Percentiles rank a stretch among this genome's conserved stretches.
Evolutionary conservation across 2,329 filamentous ascomycete genomes (phyloP).

Genomic region (Clonostachys rhizophaga): DNA sequence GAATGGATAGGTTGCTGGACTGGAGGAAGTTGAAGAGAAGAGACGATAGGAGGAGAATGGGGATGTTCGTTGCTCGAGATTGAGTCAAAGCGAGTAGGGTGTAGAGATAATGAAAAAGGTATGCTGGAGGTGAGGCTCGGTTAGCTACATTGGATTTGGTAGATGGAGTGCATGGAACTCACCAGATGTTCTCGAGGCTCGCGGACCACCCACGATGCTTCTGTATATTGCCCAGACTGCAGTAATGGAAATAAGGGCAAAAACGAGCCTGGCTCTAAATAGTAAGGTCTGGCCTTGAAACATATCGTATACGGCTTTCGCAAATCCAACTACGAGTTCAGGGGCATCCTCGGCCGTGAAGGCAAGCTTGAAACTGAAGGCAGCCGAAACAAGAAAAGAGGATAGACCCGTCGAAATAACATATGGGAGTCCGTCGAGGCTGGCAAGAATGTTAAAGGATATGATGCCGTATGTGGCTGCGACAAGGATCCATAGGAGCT

Average conservation of each 20-base stretch:
- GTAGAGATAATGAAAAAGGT: slow-evolving; percentile 64
- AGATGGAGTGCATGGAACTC: slow-evolving; percentile 3
- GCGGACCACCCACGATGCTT: slow-evolving; percentile 18
- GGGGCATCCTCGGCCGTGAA: slow-evolving; percentile 87
- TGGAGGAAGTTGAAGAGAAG: slow-evolving; percentile 47
- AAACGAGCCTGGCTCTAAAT: slow-evolving; percentile 42
- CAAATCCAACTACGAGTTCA: slow-evolving; percentile 60
- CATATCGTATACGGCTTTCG: slow-evolving; percentile 28
- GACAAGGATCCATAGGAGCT: slow-evolving; percentile 71
- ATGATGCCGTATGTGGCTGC: slow-evolving; percentile 63
- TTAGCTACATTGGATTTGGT: not conserved
- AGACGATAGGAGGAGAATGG: slow-evolving; percentile 74
- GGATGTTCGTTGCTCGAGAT: slow-evolving; percentile 78
- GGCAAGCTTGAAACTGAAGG: slow-evolving; percentile 81
- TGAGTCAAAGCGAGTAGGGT: slow-evolving; percentile 83
- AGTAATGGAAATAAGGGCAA: slow-evolving; percentile 37
- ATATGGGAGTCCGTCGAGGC: slow-evolving; percentile 33
- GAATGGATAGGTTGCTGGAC: slow-evolving; percentile 37
- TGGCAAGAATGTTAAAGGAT: slow-evolving; percentile 35
- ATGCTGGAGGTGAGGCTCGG: slow-evolving; percentile 10
- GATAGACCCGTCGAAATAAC: slow-evolving; percentile 32
- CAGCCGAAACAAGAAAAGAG: slow-evolving; percentile 40
- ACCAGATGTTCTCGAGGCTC: slow-evolving; percentile 19
- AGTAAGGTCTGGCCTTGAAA: slow-evolving; percentile 40
- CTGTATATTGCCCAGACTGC: slow-evolving; percentile 31